Evolutionary conservation across 495 filamentous ascomycete species (phyloP), one percentile per base, ranked within the genome.

Genomic region (Talaromyces adpressus): DNA sequence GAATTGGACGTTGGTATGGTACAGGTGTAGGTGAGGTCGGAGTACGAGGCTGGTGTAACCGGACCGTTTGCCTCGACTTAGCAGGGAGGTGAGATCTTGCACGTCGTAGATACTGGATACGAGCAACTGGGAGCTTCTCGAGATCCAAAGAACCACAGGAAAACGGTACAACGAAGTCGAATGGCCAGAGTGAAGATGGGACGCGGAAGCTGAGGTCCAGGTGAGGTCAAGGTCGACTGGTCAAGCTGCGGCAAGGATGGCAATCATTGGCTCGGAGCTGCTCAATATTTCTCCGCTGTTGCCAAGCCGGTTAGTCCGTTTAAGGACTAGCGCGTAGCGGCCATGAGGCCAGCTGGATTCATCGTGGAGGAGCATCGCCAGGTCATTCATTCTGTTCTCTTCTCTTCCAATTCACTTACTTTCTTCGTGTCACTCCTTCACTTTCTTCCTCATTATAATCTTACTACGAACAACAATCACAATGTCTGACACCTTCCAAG

Each of bases 401-500:
- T 22, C 51, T 56, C 34, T 62, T 27, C 27, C 59, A 54, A 56
- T 54, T 29, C 36, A 27, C 27, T 27, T 51, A 16, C 30, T 52
- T 34, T 30, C 29, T 20, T 49, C 45, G 45, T 16, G 6, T 58
- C 12, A 16, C 23, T 63, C 41, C 27, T 22, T 36, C 52, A 6
- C 27, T 25, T 36, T 14, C 27, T 16, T 32, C 8, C 14, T 4
- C 12, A 62, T 52, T 39, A 22, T 7, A 9, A 11, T 27, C 27
- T 29, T 9, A 4, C 9, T 6, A 0, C 25, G 30, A 57, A 4
- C 29, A 39, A 25, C 6, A 23, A 51, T 29, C 62, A 49, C 51
- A 34, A 91, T 90, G 88, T 85, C 89, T 62, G 91, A 93, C 69
- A 87, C 90, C 70, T 69, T 93, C 64, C 86, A 91, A 71, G 90